A percentile compares a stretch with the other conserved stretches of the same genome.
These are phyloP conservation scores for Magnusiomyces suaveolens DNA, from an alignment of 1,139 yeast genomes.

Conservation along the genomic window DNA sequence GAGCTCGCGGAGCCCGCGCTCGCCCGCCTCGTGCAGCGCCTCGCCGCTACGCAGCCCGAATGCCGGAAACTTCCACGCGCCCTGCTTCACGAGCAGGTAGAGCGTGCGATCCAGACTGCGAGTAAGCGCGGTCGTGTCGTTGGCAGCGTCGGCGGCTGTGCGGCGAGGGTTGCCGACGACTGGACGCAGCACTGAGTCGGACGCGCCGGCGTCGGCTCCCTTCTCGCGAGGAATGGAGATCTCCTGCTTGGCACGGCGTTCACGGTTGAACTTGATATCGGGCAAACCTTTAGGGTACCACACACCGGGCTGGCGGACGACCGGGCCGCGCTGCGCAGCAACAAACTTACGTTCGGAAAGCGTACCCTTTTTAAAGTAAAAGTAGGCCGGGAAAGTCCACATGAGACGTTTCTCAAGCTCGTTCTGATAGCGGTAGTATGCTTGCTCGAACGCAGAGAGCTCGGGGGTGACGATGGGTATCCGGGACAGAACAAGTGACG, in stretches of 20 bases:
- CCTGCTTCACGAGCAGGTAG: conserved; percentile 52
- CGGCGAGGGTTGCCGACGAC: conserved; percentile 60
- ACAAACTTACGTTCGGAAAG: conserved; percentile 74
- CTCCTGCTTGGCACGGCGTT: conserved; percentile 72
- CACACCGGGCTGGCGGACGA: conserved; percentile 60
- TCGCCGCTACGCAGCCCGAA: conserved; percentile 40
- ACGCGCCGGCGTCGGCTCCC: conserved; percentile 37
- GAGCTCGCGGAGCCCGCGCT: conserved; percentile 54
- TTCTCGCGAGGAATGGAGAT: conserved; percentile 56
- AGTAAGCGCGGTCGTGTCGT: conserved; percentile 60
- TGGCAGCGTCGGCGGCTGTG: conserved; percentile 63
- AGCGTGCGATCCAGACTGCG: conserved; percentile 72
- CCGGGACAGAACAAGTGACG: conserved; percentile 58
- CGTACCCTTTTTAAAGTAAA: conserved; percentile 84
- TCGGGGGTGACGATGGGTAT: conserved; percentile 78
- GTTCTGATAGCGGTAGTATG: conserved; percentile 72
- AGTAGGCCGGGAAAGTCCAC: conserved; percentile 97
- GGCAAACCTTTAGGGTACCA: conserved; percentile 79
- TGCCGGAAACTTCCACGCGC: conserved; percentile 68
- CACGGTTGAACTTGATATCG: conserved; percentile 79
- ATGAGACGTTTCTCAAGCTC: conserved; percentile 81
- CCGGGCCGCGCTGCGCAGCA: conserved; percentile 68
- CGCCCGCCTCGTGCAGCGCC: conserved; percentile 67
- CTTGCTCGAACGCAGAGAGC: conserved; percentile 58
- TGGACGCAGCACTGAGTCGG: conserved; percentile 51